phyloP scores from a whole-genome alignment of 2,329 filamentous ascomycete species.

The Fusarium heterosporum region DNA sequence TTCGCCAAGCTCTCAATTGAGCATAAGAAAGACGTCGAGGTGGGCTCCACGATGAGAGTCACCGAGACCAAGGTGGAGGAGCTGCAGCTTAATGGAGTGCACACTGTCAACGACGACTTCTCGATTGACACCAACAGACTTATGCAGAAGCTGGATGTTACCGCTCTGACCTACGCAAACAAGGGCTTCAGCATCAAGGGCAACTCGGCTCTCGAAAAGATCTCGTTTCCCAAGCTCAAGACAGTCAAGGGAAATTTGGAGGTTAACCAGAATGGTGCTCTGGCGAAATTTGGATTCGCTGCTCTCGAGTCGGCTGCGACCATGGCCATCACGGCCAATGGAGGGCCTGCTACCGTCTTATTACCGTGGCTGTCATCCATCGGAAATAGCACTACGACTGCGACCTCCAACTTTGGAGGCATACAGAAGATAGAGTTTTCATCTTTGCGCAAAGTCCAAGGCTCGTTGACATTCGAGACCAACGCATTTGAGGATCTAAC shows the following conservation, averaged over 20 bases:
- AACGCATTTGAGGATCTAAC: slow-evolving; percentile 39
- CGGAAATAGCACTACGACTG: slow-evolving; percentile 43
- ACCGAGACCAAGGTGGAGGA: slow-evolving; percentile 39
- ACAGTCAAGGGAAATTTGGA: slow-evolving; percentile 42
- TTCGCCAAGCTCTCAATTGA: slow-evolving; percentile 39
- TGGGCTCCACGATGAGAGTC: slow-evolving; percentile 42
- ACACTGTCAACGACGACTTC: slow-evolving; percentile 43
- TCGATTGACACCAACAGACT: slow-evolving; percentile 42
- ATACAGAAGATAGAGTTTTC: slow-evolving; percentile 40
- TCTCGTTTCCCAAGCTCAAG: slow-evolving; percentile 43
- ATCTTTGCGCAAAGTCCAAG: slow-evolving; percentile 41
- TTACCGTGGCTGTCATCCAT: slow-evolving; percentile 42
- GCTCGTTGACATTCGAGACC: slow-evolving; percentile 41
- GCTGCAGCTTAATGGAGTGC: slow-evolving; percentile 39
- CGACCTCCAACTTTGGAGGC: slow-evolving; percentile 40
- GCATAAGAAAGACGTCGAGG: slow-evolving; percentile 34
- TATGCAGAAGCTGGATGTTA: slow-evolving; percentile 34
- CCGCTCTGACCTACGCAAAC: slow-evolving; percentile 35
- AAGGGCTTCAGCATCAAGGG: slow-evolving; percentile 41
- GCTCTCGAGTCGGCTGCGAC: slow-evolving; percentile 44
- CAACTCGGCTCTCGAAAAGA: slow-evolving; percentile 37
- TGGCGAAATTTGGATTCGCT: slow-evolving; percentile 33
- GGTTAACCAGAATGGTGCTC: slow-evolving; percentile 41
- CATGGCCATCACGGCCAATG: slow-evolving; percentile 45
- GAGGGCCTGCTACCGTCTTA: slow-evolving; percentile 25